Base-by-base conservation (phyloP, 1,284 basidiomycete genomes). In the Apiotrichum domesticum region DNA sequence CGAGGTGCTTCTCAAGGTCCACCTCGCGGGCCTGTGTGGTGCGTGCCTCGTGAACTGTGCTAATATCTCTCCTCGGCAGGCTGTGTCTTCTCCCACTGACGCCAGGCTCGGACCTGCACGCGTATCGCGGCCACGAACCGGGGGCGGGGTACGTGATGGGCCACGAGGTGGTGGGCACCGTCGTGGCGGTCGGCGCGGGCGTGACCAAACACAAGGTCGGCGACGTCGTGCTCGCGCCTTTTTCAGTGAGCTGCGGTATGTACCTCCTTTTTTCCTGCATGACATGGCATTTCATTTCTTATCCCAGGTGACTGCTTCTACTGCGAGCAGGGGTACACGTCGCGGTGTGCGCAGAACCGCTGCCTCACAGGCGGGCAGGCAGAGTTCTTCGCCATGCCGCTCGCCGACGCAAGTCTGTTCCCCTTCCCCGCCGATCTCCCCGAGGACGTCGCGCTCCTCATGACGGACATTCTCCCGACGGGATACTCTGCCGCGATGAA, bases 161-260 rank as follows among this genome's bases (percentile, higher is more conserved):
- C 3, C 91, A 94, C 69, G 90, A 94, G 72, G 86, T 92, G 59
- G 81, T 89, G 21, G 90, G 92, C 29, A 83, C 85, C 69, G 81
- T 94, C 29, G 78, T 88, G 35, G 81, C 83, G 21, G 81, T 90
- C 3, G 90, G 90, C 11, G 73, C 79, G 3, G 85, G 76, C 62
- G 90, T 87, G 66, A 66, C 62, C 15, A 83, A 80, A 9, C 82
- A 93, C 63, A 84, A 83, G 59, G 71, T 87, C 2, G 90, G 90
- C 4, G 87, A 93, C 72, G 84, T 85, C 62, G 88, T 94, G n/a
- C 84, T 94, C 13, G 85, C 87, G 1, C 88, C 92, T 0, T 95
- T 94, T 74, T 90, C 88, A 0, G 81, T 84, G 15, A 88, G 84
- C 43, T 95, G 92, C 66, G 87, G 87, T 51, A 84, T 86, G 75